phyloP scores from a whole-genome alignment of 208 protist genomes.

The Zelonia costaricensis region DNA sequence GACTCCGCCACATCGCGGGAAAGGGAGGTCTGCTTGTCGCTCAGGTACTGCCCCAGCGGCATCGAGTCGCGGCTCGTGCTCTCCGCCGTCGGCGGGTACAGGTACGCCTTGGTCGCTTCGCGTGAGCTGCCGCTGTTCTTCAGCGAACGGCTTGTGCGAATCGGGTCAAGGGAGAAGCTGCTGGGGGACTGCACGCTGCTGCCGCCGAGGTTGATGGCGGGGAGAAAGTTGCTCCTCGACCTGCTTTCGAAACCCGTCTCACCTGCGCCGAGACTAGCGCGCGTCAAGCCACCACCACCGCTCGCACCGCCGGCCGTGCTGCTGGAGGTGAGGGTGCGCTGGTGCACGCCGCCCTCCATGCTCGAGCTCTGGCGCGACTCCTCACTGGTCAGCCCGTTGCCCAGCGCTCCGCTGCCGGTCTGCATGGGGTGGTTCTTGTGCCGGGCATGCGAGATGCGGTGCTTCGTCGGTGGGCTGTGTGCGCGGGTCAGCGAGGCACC shows the following conservation, averaged over 20 bases:
- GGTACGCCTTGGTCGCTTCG: constrained; percentile 16
- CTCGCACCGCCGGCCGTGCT: not conserved
- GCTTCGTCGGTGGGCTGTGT: not conserved
- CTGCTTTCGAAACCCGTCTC: constrained; percentile 1
- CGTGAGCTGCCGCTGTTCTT: constrained; percentile 11
- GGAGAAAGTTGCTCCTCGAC: constrained; percentile 7
- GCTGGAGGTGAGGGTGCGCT: not conserved
- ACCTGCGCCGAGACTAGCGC: not conserved
- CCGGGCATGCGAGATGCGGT: not conserved
- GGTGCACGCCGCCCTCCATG: constrained; percentile 5
- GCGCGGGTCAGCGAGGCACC: not conserved
- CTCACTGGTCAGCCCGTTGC: constrained; percentile 3
- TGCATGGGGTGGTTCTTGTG: not conserved
- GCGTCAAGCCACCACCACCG: too few relatives aligned
- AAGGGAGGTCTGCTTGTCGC: constrained; percentile 4
- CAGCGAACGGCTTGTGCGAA: constrained; percentile 6
- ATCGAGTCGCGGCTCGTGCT: constrained; percentile 5
- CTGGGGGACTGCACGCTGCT: not conserved
- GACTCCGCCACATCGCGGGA: constrained; percentile 5
- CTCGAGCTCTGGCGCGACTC: constrained; percentile 14
- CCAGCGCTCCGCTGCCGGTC: too few relatives aligned
- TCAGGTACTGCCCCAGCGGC: not conserved
- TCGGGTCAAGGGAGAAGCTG: constrained; percentile 10
- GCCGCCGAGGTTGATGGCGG: constrained; percentile 9
- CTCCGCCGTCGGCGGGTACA: constrained; percentile 1